Percentiles rank a stretch among this genome's conserved stretches.
Evolutionary conservation across 176 grass and related monocot genomes (phyloP).

Genomic region (Oryza rufipogon): DNA sequence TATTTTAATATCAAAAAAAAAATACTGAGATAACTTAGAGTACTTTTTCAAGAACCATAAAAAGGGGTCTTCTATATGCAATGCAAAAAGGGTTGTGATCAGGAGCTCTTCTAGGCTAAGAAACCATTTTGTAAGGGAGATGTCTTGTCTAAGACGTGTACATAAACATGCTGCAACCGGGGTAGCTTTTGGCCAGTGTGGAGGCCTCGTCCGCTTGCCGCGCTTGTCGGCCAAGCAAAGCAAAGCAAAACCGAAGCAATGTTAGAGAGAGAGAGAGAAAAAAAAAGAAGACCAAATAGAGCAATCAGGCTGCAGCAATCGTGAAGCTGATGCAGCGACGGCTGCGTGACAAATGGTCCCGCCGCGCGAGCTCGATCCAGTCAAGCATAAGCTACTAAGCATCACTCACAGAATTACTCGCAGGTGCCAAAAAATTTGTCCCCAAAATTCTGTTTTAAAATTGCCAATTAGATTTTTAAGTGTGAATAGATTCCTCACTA

Average conservation of each 20-base stretch:
- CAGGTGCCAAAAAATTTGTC: too few relatives aligned
- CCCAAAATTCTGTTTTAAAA: too few relatives aligned
- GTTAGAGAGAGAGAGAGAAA: neutral
- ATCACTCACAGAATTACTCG: too few relatives aligned
- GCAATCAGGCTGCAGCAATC: neutral
- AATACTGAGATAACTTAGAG: neutral
- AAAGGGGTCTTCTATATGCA: neutral
- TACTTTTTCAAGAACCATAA: neutral
- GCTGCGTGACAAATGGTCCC: neutral
- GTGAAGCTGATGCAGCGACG: neutral
- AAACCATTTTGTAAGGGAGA: neutral
- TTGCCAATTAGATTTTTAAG: too few relatives aligned
- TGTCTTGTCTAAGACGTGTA: neutral
- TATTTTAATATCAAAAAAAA: too few relatives aligned
- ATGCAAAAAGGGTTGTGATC: neutral
- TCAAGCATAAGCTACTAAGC: neutral
- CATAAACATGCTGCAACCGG: neutral
- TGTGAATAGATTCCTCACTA: too few relatives aligned
- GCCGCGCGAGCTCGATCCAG: neutral
- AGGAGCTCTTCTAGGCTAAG: neutral
- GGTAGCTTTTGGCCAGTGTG: conserved; percentile 15
- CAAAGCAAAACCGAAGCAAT: neutral
- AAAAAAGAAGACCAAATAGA: neutral
- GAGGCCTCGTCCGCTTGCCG: neutral
- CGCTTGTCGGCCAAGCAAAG: conserved; percentile 37